A percentile compares a stretch with the other conserved stretches of the same genome.
Evolutionary conservation across 768 basidiomycete species (phyloP).

Genomic region (Suillus plorans): DNA sequence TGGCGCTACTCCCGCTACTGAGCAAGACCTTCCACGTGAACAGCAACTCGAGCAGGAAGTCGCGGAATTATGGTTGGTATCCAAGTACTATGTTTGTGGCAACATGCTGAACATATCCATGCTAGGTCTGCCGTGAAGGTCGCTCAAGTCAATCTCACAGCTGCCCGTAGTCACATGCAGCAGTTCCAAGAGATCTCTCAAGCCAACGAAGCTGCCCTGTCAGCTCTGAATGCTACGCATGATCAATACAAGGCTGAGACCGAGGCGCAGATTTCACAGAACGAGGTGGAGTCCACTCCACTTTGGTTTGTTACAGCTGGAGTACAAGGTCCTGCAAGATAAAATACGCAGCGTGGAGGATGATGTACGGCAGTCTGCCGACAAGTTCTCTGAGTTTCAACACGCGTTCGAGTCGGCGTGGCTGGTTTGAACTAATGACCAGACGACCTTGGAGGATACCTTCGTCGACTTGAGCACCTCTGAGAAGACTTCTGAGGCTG

Average conservation of each 20-base stretch:
- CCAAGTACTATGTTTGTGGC: background rate
- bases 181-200: constrained; percentile 88
- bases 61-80: constrained; percentile 73
- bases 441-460: constrained; percentile 78
- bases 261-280: too few relatives aligned
- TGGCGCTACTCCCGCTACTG: constrained; percentile 33
- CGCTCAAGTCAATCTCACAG: constrained; percentile 71
- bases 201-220: constrained; percentile 76
- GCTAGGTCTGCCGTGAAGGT: constrained; percentile 72
- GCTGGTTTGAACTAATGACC: constrained; percentile 81
- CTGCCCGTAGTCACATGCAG: constrained; percentile 69
- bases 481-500: constrained; percentile 64
- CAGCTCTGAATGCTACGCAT: too few relatives aligned
- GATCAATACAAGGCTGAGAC: too few relatives aligned
- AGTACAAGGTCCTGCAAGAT: too few relatives aligned
- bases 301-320: too few relatives aligned
- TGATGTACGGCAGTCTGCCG: too few relatives aligned
- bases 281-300: too few relatives aligned
- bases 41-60: constrained; percentile 83
- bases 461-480: constrained; percentile 79
- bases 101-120: background rate
- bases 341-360: too few relatives aligned
- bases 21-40: constrained; percentile 59
- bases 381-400: too few relatives aligned
- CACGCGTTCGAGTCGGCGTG: too few relatives aligned